A percentile compares a stretch with the other conserved stretches of the same genome.
Evolutionary conservation across 805 yeast genomes (phyloP).

Genomic region (Ogataea wickerhamii): DNA sequence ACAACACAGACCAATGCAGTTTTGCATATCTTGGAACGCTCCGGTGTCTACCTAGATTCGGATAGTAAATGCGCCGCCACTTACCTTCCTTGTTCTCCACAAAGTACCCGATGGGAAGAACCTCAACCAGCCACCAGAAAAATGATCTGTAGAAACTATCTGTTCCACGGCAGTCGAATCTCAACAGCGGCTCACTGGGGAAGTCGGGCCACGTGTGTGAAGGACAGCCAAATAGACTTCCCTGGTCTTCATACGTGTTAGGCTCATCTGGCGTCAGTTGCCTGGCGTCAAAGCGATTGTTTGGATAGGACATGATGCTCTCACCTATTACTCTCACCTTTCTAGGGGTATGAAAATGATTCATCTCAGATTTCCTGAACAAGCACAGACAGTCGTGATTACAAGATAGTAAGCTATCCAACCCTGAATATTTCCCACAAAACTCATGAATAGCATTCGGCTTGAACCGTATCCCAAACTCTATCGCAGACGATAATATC

Average conservation of each 20-base stretch:
- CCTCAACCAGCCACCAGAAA: slow-evolving; percentile 61
- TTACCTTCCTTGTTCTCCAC: slow-evolving; percentile 44
- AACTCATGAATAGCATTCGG: slow-evolving; percentile 39
- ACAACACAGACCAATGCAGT: slow-evolving; percentile 63
- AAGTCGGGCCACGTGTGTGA: slow-evolving; percentile 13
- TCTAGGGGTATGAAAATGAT: slow-evolving; percentile 9
- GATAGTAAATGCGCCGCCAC: slow-evolving; percentile 49
- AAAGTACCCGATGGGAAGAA: slow-evolving; percentile 55
- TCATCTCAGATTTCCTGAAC: slow-evolving; percentile 12
- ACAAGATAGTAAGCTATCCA: slow-evolving; percentile 43
- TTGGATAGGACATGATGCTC: not conserved
- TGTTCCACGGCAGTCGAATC: slow-evolving; percentile 40
- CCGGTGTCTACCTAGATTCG: slow-evolving; percentile 55
- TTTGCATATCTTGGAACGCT: slow-evolving; percentile 41
- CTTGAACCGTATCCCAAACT: slow-evolving; percentile 47
- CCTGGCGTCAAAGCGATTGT: not conserved
- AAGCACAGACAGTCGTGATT: slow-evolving; percentile 49
- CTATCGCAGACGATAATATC: slow-evolving; percentile 54
- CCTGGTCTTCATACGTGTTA: slow-evolving; percentile 1
- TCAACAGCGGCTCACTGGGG: slow-evolving; percentile 21
- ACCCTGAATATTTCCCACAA: slow-evolving; percentile 35
- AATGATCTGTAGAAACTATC: slow-evolving; percentile 27
- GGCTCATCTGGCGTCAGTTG: not conserved
- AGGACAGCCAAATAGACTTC: slow-evolving; percentile 14
- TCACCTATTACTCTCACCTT: slow-evolving; percentile 2